Percentiles rank a stretch among this genome's conserved stretches.
phyloP scores from a whole-genome alignment of 148 eudicot genomes.

The Camellia japonica region DNA sequence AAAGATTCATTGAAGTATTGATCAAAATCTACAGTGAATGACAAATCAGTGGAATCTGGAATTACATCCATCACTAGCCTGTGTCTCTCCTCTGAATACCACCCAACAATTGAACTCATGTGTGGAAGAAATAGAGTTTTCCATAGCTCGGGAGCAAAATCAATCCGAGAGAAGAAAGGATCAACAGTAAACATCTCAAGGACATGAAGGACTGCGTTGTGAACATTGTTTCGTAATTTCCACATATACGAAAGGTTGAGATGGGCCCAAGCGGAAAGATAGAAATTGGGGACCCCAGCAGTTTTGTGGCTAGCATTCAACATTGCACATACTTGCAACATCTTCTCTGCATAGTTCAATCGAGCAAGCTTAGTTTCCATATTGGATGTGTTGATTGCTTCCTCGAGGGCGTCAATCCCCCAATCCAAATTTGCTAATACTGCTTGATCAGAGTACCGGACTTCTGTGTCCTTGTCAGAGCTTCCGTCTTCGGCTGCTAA shows the following conservation, averaged over 20 bases:
- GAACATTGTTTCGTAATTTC: slow-evolving; percentile 35
- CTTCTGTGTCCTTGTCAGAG: slow-evolving; percentile 31
- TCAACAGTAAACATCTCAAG: slow-evolving; percentile 53
- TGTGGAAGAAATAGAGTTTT: slow-evolving; percentile 47
- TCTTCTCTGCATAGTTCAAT: slow-evolving; percentile 51
- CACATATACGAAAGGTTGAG: slow-evolving; percentile 48
- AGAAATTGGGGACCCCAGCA: slow-evolving; percentile 53
- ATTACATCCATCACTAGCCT: slow-evolving; percentile 50
- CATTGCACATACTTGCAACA: slow-evolving; percentile 63
- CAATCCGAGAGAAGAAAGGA: slow-evolving; percentile 54
- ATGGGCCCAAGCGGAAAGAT: slow-evolving; percentile 63
- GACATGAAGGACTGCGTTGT: slow-evolving; percentile 36
- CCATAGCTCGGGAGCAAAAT: slow-evolving; percentile 67
- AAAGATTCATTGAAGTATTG: slow-evolving; percentile 44
- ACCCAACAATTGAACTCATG: slow-evolving; percentile 52
- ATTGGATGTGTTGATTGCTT: slow-evolving; percentile 52
- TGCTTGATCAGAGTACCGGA: slow-evolving; percentile 59
- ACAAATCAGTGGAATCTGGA: slow-evolving; percentile 49
- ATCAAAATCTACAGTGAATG: slow-evolving; percentile 52
- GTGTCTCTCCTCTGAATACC: slow-evolving; percentile 57
- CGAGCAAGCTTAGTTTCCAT: slow-evolving; percentile 50
- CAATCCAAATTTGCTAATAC: slow-evolving; percentile 58
- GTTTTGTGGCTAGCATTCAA: slow-evolving; percentile 40
- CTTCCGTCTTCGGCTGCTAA: slow-evolving; percentile 47
- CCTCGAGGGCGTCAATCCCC: slow-evolving; percentile 64